Conservation (phyloP, 352 stramenopile species). For the Blastocystis sp. region DNA sequence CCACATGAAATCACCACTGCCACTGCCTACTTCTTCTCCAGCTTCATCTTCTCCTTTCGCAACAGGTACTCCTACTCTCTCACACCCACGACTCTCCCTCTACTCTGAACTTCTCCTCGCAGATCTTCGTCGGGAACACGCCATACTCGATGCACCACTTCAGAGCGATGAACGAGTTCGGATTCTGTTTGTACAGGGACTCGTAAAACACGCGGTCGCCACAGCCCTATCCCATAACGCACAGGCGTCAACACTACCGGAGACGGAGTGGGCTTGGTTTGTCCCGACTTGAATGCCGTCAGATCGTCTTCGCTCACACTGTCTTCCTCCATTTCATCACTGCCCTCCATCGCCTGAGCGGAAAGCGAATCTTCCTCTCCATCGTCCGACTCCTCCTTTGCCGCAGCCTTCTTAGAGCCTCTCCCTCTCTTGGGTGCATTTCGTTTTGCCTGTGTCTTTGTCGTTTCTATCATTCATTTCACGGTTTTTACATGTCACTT, state of each 20-base stretch:
- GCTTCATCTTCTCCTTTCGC: constrained; percentile 47
- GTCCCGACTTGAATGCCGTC: constrained; percentile 52
- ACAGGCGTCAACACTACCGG: background rate
- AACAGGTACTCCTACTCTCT: constrained; percentile 27
- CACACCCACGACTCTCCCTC: background rate
- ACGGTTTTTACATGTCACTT: too few relatives aligned
- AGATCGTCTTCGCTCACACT: constrained; percentile 30
- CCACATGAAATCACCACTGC: too few relatives aligned
- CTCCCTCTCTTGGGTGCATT: background rate
- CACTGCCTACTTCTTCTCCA: constrained; percentile 28
- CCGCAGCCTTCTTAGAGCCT: background rate
- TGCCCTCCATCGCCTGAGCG: background rate
- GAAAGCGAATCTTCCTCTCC: background rate
- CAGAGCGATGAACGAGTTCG: constrained; percentile 80
- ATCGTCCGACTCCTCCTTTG: background rate
- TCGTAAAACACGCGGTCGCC: constrained; percentile 85
- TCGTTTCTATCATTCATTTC: background rate
- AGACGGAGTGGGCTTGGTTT: constrained; percentile 59
- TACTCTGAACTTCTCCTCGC: constrained; percentile 49
- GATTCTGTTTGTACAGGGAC: constrained; percentile 81
- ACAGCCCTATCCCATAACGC: constrained; percentile 75
- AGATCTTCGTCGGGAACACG: constrained; percentile 74
- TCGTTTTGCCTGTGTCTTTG: background rate
- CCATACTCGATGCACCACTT: constrained; percentile 86
- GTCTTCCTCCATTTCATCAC: constrained; percentile 13